Conservation (phyloP, 2,329 filamentous ascomycete genomes). For the Aspergillus sp. region DNA sequence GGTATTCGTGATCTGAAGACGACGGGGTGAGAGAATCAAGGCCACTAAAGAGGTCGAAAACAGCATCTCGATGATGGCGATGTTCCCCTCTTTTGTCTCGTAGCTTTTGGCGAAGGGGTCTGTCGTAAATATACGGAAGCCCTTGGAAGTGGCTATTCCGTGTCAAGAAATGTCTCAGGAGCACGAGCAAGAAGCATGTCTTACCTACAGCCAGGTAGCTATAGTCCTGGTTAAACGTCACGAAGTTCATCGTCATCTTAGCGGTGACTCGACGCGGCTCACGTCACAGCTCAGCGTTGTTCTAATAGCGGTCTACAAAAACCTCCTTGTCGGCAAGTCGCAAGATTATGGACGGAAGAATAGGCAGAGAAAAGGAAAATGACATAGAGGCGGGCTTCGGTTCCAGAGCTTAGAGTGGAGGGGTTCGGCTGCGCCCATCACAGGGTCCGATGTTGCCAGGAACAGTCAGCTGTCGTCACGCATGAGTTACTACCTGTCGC, state of each 20-base stretch:
- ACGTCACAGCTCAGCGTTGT: neutral
- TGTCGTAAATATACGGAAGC: conserved; percentile 94
- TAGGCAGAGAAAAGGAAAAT: neutral
- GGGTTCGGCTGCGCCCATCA: conserved; percentile 21
- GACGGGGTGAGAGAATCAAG: conserved; percentile 84
- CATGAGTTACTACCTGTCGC: conserved; percentile 11
- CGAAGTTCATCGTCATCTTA: conserved; percentile 86
- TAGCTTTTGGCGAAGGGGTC: conserved; percentile 95
- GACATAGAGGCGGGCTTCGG: neutral
- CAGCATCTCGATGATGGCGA: conserved; percentile 96
- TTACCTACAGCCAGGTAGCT: conserved; percentile 92
- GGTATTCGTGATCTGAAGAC: conserved; percentile 95
- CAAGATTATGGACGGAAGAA: neutral
- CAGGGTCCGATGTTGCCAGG: conserved; percentile 16
- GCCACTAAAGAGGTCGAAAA: conserved; percentile 97
- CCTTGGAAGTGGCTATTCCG: conserved; percentile 75
- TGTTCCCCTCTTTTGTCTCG: conserved; percentile 90
- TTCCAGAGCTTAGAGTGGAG: conserved; percentile 14
- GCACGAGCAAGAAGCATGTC: conserved; percentile 28
- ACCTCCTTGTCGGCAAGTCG: neutral
- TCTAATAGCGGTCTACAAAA: conserved; percentile 4
- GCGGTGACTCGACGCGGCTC: conserved; percentile 10
- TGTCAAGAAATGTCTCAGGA: conserved; percentile 15
- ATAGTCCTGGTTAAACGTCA: conserved; percentile 99
- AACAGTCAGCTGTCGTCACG: conserved; percentile 13